Percentiles rank a stretch among this genome's conserved stretches.
phyloP scores from a whole-genome alignment of 1,284 basidiomycete species.

The Rhodotorula sp. region DNA sequence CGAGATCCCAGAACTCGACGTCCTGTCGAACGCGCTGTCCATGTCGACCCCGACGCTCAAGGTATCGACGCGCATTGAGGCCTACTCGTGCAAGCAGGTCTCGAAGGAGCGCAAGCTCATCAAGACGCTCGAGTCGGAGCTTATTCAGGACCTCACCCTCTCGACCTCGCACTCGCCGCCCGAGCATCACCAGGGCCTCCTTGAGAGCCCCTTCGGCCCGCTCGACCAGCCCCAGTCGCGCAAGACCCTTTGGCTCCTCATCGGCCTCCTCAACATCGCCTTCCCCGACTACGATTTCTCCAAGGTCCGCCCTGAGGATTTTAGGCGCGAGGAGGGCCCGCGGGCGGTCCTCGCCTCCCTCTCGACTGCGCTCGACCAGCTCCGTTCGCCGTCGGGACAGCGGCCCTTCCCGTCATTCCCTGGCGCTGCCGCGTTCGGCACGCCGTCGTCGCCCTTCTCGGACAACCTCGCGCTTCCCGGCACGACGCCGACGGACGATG shows the following conservation, averaged over 20 bases:
- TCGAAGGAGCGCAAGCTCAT: slow-evolving; percentile 96
- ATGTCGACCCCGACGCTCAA: slow-evolving; percentile 50
- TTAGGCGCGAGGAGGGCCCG: slow-evolving; percentile 68
- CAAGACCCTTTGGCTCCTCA: slow-evolving; percentile 90
- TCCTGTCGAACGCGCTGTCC: slow-evolving; percentile 48
- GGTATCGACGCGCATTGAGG: slow-evolving; percentile 91
- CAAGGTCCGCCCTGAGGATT: slow-evolving; percentile 85
- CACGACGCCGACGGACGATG: slow-evolving; percentile 24
- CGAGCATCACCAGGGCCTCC: slow-evolving; percentile 52
- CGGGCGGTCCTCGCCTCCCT: slow-evolving; percentile 76
- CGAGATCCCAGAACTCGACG: slow-evolving; percentile 49
- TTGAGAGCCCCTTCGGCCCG: slow-evolving; percentile 52
- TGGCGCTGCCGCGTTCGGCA: slow-evolving; percentile 27
- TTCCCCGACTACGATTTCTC: slow-evolving; percentile 98
- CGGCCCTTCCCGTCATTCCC: slow-evolving; percentile 40
- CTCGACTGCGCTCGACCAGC: slow-evolving; percentile 65
- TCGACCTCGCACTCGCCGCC: slow-evolving; percentile 68
- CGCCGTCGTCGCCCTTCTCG: slow-evolving; percentile 37
- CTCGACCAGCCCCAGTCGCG: slow-evolving; percentile 61
- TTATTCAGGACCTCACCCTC: slow-evolving; percentile 67
- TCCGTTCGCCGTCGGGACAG: slow-evolving; percentile 36
- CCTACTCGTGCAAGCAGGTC: slow-evolving; percentile 97
- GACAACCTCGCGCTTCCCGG: slow-evolving; percentile 32
- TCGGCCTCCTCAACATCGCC: slow-evolving; percentile 93
- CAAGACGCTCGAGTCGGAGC: slow-evolving; percentile 83